Evolutionary conservation across 306 rosid genomes (phyloP), one percentile per base, ranked within the genome.

Genomic region (Vicia villosa): DNA sequence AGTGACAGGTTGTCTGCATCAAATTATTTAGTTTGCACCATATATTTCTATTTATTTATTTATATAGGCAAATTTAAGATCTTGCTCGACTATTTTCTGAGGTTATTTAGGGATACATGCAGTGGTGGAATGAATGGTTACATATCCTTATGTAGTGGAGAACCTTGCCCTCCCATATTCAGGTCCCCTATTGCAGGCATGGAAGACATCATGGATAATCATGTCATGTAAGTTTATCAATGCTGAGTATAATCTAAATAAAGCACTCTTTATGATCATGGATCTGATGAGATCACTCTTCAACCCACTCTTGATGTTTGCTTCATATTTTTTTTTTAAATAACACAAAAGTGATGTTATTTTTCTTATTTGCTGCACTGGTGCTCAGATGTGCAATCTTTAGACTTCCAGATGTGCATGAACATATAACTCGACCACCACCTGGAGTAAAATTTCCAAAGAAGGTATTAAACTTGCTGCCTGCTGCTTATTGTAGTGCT

Each of bases 41-140:
- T 54, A 36, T 42, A 20, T 73, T 64, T 38, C 8, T 34, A 34
- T 34, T 32, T 34, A 34, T 34, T 34, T 46, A 59, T 71, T 24
- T 24, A 24, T 24, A 22, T 22, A 22, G 28, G 32, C 57, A 78
- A 21, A 46, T 83, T 77, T 74, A 63, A 61, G 81, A 70, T 83
- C 46, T 63, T 47, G 63, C 77, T 55, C 69, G 72, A 77, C 59
- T 58, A 84, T 74, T 70, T 82, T 85, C 96, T 90, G 83, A 90
- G 83, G 83, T 67, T 83, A 74, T 82, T 83, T 86, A 79, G 88
- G 90, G 75, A 79, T 86, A 68, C 79, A 26, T 95, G 99, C 99
- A 95, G 99, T 83, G 96, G 79, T 58, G 99, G 97, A 74, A 95
- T 95, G 99, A 91, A 95, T 56, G 99, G 99, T 12, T 95, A 87